These are phyloP conservation scores for Annona squamosa DNA, from an alignment of 164 flowering plant genomes.

Conservation along the genomic window DNA sequence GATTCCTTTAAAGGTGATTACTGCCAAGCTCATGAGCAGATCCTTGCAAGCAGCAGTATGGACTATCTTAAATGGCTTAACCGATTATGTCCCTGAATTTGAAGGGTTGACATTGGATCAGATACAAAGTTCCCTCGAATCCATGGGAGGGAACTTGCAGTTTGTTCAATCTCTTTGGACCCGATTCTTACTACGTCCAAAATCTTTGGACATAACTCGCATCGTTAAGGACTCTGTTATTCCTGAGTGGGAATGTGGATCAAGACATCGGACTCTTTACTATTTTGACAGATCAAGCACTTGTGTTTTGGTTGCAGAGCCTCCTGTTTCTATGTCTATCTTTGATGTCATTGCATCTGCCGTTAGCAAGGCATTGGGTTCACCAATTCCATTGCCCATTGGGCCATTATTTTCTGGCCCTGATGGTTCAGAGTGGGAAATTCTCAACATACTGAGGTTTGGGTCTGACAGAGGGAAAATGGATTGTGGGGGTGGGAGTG, in stretches of 20 bases:
- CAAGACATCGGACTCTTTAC: constrained; percentile 59
- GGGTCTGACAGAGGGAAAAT: constrained; percentile 35
- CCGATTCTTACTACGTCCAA: constrained; percentile 66
- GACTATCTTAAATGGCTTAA: constrained; percentile 36
- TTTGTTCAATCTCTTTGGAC: constrained; percentile 67
- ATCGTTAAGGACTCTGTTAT: constrained; percentile 37
- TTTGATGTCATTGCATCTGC: constrained; percentile 62
- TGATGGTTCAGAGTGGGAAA: constrained; percentile 49
- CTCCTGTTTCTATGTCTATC: constrained; percentile 66
- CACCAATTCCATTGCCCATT: constrained; percentile 55
- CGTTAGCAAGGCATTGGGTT: constrained; percentile 67
- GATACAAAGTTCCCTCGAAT: constrained; percentile 34
- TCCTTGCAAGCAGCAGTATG: constrained; percentile 70
- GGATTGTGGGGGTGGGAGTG: constrained; percentile 23
- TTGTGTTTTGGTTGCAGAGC: constrained; percentile 65
- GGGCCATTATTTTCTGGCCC: constrained; percentile 67
- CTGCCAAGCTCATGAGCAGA: constrained; percentile 47
- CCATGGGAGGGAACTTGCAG: constrained; percentile 55
- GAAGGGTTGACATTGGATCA: constrained; percentile 28
- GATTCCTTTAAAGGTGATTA: constrained; percentile 40
- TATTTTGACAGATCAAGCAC: constrained; percentile 41
- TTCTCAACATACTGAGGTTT: constrained; percentile 49
- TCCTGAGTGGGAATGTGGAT: constrained; percentile 55
- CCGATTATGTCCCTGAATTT: constrained; percentile 22
- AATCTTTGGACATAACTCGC: constrained; percentile 61